Base-by-base conservation (phyloP, 495 filamentous ascomycete species). In the Xylaria flabelliformis region DNA sequence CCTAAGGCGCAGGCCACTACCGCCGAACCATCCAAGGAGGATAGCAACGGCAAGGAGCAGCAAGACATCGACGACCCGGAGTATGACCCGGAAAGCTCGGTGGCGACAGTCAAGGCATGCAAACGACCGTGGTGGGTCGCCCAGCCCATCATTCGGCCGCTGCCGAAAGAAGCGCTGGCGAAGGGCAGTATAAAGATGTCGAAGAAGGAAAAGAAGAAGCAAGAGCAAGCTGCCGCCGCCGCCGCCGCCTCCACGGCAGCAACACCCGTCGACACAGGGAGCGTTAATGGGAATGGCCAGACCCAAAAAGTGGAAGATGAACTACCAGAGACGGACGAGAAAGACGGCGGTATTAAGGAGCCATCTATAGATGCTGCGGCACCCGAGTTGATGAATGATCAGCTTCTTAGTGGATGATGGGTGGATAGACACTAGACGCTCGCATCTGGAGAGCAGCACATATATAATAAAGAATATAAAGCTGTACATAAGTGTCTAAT, bases 91-190 rank as follows among this genome's bases (percentile, higher is more conserved):
- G 85, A 88, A 72, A 90, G 89, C 69, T 94, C 92, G 12, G 86
- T 89, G 34, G 87, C 87, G 39, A 88, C 91, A 1, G 90, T 95
- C 39, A 88, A 85, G 69, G 84, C 88, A 63, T 95, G 92, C 76
- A 89, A 88, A 76, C 81, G 93, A 65, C 96, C 96, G 3, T 98
- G 90, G 87, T 99, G 95, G 93, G 84, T 97, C 5, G 95, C 93
- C 56, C 96, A 99, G 82, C 94, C 96, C 3, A 93, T 98, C 74
- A 86, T 97, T 2, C 85, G 96, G 41, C 95, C 94, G 48, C 76
- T 97, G 76, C 96, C 96, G 0, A 93, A 93, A 75, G 95, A 98
- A 82, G 96, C 96, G 21, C 72, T 95, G 69, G 89, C 90, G 74
- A 93, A 91, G 75, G 96, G 96, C 3, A 90, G 90, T 50, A 84